These are phyloP conservation scores for Sugiyamaella xylanicola DNA, from an alignment of 1,139 yeast species.

Conservation along the genomic window DNA sequence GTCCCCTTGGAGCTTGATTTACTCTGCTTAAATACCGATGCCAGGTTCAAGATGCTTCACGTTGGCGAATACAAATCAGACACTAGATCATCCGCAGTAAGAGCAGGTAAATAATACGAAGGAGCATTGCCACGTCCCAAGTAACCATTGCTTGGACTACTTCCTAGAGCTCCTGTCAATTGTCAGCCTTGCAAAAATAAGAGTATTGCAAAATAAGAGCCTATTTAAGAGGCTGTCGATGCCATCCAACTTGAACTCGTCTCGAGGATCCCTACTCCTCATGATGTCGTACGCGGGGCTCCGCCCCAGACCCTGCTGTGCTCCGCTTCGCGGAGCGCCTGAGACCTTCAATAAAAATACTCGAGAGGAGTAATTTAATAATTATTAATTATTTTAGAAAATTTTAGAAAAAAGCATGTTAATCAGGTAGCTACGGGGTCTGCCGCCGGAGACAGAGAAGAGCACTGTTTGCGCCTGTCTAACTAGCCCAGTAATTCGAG, in stretches of 20 bases:
- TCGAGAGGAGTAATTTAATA: no score
- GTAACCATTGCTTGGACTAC: constrained; percentile 59
- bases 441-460: no score
- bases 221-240: constrained; percentile 57
- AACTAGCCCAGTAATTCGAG: no score
- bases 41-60: constrained; percentile 5
- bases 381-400: no score
- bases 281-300: no score
- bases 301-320: no score
- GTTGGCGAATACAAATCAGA: constrained; percentile 31
- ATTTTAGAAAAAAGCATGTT: no score
- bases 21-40: constrained; percentile 20
- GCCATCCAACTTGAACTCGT: constrained; percentile 51
- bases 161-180: constrained; percentile 53
- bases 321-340: no score
- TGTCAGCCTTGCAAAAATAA: constrained; percentile 54
- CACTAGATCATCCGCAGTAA: constrained; percentile 49
- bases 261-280: constrained; percentile 56
- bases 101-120: constrained; percentile 51
- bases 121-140: constrained; percentile 53
- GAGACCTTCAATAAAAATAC: no score
- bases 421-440: no score
- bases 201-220: no score
- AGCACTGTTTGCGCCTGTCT: no score
- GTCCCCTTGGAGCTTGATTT: constrained; percentile 40